Evolutionary conservation across 768 basidiomycete genomes (phyloP).

Genomic region (Agrocybe praecox): DNA sequence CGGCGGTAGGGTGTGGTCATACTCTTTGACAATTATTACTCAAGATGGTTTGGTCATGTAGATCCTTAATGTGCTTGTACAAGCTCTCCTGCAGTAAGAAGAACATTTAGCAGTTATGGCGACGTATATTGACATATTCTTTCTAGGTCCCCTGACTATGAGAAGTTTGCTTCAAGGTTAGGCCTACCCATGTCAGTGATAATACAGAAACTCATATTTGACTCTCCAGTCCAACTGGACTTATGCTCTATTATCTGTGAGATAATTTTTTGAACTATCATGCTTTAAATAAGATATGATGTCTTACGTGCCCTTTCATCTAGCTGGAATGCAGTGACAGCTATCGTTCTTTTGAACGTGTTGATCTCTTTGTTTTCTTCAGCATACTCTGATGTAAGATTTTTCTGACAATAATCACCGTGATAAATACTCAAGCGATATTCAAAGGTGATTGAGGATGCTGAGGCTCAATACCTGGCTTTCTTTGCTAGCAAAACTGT

Average conservation of each 20-base stretch:
- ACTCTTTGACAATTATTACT: not conserved
- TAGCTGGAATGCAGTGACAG: constrained; percentile 85
- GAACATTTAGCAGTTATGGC: not conserved
- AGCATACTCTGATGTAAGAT: constrained; percentile 83
- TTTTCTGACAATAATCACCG: not conserved
- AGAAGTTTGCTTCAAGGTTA: constrained; percentile 54
- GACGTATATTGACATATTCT: not conserved
- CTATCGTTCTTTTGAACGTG: constrained; percentile 87
- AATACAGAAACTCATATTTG: constrained; percentile 1
- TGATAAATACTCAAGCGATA: not conserved
- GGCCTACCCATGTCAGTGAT: not conserved
- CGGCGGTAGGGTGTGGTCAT: constrained; percentile 36
- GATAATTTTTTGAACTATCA: constrained; percentile 22
- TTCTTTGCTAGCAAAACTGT: constrained; percentile 91
- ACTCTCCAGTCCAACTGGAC: constrained; percentile 49
- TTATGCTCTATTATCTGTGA: constrained; percentile 80
- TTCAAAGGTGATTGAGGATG: constrained; percentile 72
- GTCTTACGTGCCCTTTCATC: not conserved
- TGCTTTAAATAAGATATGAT: not conserved
- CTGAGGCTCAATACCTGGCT: constrained; percentile 87
- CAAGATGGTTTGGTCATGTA: constrained; percentile 24
- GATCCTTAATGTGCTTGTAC: constrained; percentile 74
- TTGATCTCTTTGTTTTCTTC: constrained; percentile 95
- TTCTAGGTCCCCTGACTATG: constrained; percentile 61
- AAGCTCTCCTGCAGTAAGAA: constrained; percentile 79